Conservation (phyloP, 371 early-diverging fungal genomes). For the Mortierella sp. region DNA sequence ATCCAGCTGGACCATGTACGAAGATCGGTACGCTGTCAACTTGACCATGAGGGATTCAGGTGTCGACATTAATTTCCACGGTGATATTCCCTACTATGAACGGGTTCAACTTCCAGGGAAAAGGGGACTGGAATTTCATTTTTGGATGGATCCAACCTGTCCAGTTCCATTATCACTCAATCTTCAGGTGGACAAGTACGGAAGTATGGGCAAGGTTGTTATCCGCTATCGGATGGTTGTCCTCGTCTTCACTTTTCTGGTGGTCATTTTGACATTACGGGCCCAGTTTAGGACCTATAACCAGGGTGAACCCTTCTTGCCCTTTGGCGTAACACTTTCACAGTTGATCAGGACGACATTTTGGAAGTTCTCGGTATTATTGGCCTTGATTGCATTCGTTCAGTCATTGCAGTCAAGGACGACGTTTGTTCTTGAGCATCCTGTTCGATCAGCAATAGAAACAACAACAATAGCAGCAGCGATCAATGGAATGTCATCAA, state of each 20-base stretch:
- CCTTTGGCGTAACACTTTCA: constrained; percentile 39
- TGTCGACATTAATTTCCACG: constrained; percentile 77
- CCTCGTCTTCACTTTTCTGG: constrained; percentile 73
- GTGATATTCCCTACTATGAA: constrained; percentile 73
- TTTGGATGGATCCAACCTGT: constrained; percentile 78
- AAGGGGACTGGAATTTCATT: constrained; percentile 70
- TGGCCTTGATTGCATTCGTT: constrained; percentile 36
- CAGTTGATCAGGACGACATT: constrained; percentile 34
- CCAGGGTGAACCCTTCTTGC: constrained; percentile 51
- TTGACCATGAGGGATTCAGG: constrained; percentile 34
- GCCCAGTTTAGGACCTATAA: constrained; percentile 75
- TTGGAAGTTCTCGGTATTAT: constrained; percentile 34
- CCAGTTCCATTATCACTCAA: constrained; percentile 63
- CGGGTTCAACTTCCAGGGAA: constrained; percentile 49
- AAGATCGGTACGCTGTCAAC: constrained; percentile 78
- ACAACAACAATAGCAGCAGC: too few relatives aligned
- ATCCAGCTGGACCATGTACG: constrained; percentile 77
- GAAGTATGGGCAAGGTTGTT: constrained; percentile 76
- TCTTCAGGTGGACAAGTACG: constrained; percentile 77
- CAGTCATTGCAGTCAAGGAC: constrained; percentile 36
- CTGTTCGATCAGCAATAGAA: constrained; percentile 37
- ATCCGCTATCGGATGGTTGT: constrained; percentile 81
- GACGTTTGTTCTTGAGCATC: constrained; percentile 5
- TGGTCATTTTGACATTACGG: constrained; percentile 68
- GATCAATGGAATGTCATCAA: constrained; percentile 50